Base-by-base conservation (phyloP, 306 rosid genomes). In the Pterocarpus macrocarpus region DNA sequence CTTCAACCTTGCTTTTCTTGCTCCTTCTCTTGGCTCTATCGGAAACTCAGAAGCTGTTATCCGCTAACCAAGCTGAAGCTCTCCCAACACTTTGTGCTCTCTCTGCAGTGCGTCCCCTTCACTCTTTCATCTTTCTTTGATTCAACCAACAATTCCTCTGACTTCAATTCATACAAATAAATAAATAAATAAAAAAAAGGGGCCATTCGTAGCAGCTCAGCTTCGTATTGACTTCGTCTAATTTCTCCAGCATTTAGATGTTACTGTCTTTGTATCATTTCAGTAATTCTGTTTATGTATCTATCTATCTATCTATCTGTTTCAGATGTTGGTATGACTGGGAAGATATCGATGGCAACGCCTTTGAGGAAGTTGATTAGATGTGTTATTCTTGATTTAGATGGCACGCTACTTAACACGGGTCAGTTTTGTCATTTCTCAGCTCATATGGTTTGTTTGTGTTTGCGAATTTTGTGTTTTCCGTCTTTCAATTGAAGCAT, bases 341-440 rank as follows among this genome's bases (percentile, higher is more conserved):
- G 16, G 73, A 90, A 85, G 80, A 89, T 88, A 92, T 87, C 90
- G 3, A 39, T 64, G 2, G 65, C 81, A 44, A 84, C 73, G 41
- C 83, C 93, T 63, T 50, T 90, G 41, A 88, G 76, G 82, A 91
- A 83, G 78, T 75, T 81, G 69, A 53, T 86, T 17, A 87, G 89
- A 6, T 90, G 94, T 44, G 94, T 95, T 69, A 81, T 95, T 68
- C 87, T 95, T 86, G 99, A 91, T 89, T 88, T 95, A 89, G 98
- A 95, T 84, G 99, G 98, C 76, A 93, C 97, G 0, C 89, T 95
- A 36, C 84, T 95, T 39, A 84, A 90, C 78, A 93, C 97, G 81
- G 99, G 99, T 91, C 34, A 62, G 62, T 30, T 50, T n/a, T 32
- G 1, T 8, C 17, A 10, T 16, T 50, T 58, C 30, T 58, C 28